Conservation (phyloP, 805 yeast genomes). For the Candida stauntonica region DNA sequence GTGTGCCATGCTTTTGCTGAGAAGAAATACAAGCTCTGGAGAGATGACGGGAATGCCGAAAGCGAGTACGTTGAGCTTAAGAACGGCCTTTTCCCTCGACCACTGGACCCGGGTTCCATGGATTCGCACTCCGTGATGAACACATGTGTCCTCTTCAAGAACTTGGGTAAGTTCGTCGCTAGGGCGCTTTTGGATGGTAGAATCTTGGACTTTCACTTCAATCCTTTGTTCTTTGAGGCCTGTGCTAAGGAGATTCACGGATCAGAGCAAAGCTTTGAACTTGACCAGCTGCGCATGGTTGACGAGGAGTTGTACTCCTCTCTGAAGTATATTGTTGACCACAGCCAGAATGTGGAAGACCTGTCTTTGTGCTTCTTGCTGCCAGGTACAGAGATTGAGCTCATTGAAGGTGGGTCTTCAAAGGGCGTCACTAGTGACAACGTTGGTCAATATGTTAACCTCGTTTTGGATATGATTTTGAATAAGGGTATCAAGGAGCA, state of each 20-base stretch:
- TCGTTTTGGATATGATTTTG: slow-evolving; percentile 10
- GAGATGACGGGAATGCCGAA: slow-evolving; percentile 31
- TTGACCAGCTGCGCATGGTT: slow-evolving; percentile 38
- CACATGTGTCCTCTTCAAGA: slow-evolving; percentile 56
- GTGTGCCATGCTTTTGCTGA: slow-evolving; percentile 72
- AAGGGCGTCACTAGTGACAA: slow-evolving; percentile 45
- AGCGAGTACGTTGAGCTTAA: slow-evolving; percentile 34
- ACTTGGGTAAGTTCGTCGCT: slow-evolving; percentile 80
- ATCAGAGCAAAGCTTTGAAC: slow-evolving; percentile 5
- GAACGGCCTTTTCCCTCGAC: slow-evolving; percentile 72
- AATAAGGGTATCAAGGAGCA: slow-evolving; percentile 57
- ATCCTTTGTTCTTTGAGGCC: slow-evolving; percentile 61
- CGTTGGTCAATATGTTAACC: slow-evolving; percentile 48
- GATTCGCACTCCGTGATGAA: too few species aligned
- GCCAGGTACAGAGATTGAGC: slow-evolving; percentile 69
- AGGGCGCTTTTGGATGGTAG: slow-evolving; percentile 85
- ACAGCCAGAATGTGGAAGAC: slow-evolving; percentile 41
- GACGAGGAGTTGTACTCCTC: slow-evolving; percentile 61
- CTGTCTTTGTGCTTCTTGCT: slow-evolving; percentile 62
- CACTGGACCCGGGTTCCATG: too few species aligned
- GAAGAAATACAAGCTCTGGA: slow-evolving; percentile 64
- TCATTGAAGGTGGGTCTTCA: slow-evolving; percentile 53
- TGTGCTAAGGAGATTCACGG: slow-evolving; percentile 36
- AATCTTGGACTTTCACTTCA: slow-evolving; percentile 77
- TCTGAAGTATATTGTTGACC: slow-evolving; percentile 43